Percentiles rank a stretch among this genome's conserved stretches.
These are phyloP conservation scores for Trichoderma virens DNA, from an alignment of 495 filamentous ascomycete species.

Conservation along the genomic window DNA sequence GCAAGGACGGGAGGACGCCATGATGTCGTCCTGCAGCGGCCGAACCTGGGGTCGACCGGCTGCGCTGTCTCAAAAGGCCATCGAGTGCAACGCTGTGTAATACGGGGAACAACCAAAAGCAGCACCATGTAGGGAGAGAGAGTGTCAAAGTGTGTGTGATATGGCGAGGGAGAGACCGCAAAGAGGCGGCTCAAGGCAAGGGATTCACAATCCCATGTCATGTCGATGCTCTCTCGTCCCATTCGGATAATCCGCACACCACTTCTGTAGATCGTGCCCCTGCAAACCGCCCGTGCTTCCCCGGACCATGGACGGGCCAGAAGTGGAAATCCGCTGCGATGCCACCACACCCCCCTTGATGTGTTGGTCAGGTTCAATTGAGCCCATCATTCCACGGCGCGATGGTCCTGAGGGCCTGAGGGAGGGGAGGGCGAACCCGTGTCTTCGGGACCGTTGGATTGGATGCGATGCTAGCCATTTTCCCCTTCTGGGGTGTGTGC, in stretches of 20 bases:
- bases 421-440: no score
- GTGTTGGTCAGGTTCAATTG: not conserved
- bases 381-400: no score
- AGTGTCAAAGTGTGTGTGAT: no score
- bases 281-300: not conserved
- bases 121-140: not conserved
- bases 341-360: not conserved
- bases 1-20: not conserved
- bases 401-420: no score
- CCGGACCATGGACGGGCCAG: slow-evolving; percentile 1
- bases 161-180: no score
- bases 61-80: no score
- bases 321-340: not conserved
- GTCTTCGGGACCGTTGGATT: slow-evolving; percentile 1
- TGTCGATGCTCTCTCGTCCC: no score
- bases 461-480: not conserved
- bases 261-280: no score
- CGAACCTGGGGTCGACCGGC: not conserved
- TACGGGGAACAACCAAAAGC: not conserved
- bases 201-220: no score
- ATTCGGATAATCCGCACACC: no score
- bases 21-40: slow-evolving; percentile 3
- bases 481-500: not conserved
- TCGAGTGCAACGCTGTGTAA: no score
- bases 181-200: no score